Evolutionary conservation across 768 basidiomycete genomes (phyloP).

Genomic region (Boletus rufocinnamomeus): DNA sequence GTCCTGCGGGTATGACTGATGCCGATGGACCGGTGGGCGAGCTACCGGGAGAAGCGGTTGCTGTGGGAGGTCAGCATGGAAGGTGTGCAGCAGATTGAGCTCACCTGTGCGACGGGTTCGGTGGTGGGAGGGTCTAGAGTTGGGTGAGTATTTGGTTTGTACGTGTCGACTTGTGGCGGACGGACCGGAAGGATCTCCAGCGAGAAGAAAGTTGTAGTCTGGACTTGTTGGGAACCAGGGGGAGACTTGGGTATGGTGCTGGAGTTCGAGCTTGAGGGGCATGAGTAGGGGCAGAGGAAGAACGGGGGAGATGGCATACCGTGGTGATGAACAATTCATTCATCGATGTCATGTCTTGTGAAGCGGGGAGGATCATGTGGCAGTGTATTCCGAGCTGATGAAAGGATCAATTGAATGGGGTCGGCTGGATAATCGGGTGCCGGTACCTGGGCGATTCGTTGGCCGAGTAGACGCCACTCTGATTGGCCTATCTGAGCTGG

Average conservation of each 20-base stretch:
- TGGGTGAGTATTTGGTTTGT: not conserved
- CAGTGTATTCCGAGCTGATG: constrained; percentile 55
- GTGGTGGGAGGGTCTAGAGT: constrained; percentile 13
- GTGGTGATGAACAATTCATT: constrained; percentile 50
- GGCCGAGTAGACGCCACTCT: constrained; percentile 44
- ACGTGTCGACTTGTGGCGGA: constrained; percentile 5
- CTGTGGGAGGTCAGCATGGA: constrained; percentile 16
- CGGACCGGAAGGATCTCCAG: constrained; percentile 36
- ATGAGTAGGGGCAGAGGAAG: not conserved
- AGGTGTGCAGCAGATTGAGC: not conserved
- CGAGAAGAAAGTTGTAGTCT: constrained; percentile 44
- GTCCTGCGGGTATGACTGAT: constrained; percentile 33
- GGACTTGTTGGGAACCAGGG: constrained; percentile 46
- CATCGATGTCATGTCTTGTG: constrained; percentile 48
- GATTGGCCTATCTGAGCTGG: constrained; percentile 35
- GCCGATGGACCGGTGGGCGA: constrained; percentile 29
- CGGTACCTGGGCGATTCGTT: constrained; percentile 48
- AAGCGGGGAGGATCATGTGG: constrained; percentile 55
- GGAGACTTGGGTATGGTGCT: constrained; percentile 22
- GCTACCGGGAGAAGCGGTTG: not conserved
- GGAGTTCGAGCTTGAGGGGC: constrained; percentile 24
- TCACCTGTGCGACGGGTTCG: constrained; percentile 19
- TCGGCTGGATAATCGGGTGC: constrained; percentile 5
- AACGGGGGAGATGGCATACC: constrained; percentile 29
- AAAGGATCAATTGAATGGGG: constrained; percentile 22